Conservation (phyloP, 2,329 filamentous ascomycete species). For the Metarhizium humberi region DNA sequence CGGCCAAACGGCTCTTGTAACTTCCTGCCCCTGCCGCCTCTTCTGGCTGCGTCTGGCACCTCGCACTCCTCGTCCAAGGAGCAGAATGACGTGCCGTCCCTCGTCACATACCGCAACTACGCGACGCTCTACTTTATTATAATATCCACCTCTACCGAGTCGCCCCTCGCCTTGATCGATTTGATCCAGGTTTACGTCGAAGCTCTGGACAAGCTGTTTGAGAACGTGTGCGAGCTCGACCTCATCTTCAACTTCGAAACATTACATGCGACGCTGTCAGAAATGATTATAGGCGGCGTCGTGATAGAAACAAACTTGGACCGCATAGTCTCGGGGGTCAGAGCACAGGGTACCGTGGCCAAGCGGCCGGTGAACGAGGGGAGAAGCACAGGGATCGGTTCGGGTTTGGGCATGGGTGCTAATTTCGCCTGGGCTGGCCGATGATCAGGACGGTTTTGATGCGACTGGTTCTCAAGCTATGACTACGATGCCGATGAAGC, state of each 20-base stretch:
- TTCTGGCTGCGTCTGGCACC: constrained; percentile 54
- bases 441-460: constrained; percentile 8
- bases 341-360: constrained; percentile 64
- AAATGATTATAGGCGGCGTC: constrained; percentile 94
- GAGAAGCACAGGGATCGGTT: constrained; percentile 33
- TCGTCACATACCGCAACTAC: constrained; percentile 97
- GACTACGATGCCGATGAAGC: not conserved
- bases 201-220: constrained; percentile 86
- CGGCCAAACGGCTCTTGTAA: constrained; percentile 90
- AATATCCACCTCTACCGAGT: constrained; percentile 93
- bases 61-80: constrained; percentile 55
- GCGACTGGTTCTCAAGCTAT: not conserved
- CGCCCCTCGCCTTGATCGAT: constrained; percentile 88
- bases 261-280: constrained; percentile 77
- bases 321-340: constrained; percentile 78
- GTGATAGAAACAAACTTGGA: constrained; percentile 89
- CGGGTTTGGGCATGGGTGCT: constrained; percentile 45
- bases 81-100: constrained; percentile 81
- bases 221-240: constrained; percentile 97
- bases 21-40: constrained; percentile 73
- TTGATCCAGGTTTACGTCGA: constrained; percentile 98
- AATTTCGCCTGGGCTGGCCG: constrained; percentile 47
- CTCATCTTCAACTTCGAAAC: constrained; percentile 99
- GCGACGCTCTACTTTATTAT: constrained; percentile 98
- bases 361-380: constrained; percentile 72